Evolutionary conservation across 1,139 yeast species (phyloP).

Genomic region (Protomyces inouyei): DNA sequence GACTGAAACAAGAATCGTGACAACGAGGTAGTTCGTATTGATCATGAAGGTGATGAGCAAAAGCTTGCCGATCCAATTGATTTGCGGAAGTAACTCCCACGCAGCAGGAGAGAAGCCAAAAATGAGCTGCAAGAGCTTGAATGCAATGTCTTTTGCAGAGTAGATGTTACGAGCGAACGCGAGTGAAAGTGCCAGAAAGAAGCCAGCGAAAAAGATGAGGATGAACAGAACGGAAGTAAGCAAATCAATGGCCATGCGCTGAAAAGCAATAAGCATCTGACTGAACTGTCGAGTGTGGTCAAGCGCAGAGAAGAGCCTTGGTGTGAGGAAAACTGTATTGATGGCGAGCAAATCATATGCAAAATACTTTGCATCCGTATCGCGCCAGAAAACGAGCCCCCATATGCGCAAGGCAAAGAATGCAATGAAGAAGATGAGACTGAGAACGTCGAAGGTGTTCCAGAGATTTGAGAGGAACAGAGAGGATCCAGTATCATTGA

Average conservation of each 20-base stretch:
- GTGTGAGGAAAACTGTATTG: constrained; percentile 53
- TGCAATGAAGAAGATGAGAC: constrained; percentile 37
- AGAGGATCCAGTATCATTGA: constrained; percentile 41
- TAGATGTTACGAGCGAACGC: constrained; percentile 49
- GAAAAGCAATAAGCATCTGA: constrained; percentile 33
- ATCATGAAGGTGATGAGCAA: constrained; percentile 53
- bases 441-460: constrained; percentile 42
- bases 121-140: constrained; percentile 52
- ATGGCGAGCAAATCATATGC: constrained; percentile 48
- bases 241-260: constrained; percentile 54
- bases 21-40: constrained; percentile 54
- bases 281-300: constrained; percentile 27
- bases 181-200: constrained; percentile 52
- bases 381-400: constrained; percentile 32
- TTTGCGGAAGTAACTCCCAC: constrained; percentile 57
- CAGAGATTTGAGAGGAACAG: constrained; percentile 42
- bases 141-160: constrained; percentile 50
- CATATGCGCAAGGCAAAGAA: constrained; percentile 36
- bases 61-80: constrained; percentile 49
- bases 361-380: constrained; percentile 32
- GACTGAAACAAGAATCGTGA: constrained; percentile 58
- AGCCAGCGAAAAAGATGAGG: constrained; percentile 53
- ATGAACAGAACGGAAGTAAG: constrained; percentile 52
- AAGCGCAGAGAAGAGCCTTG: constrained; percentile 52
- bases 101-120: constrained; percentile 64